Base-by-base conservation (phyloP, 2,329 filamentous ascomycete species). In the Xylaria polymorpha region DNA sequence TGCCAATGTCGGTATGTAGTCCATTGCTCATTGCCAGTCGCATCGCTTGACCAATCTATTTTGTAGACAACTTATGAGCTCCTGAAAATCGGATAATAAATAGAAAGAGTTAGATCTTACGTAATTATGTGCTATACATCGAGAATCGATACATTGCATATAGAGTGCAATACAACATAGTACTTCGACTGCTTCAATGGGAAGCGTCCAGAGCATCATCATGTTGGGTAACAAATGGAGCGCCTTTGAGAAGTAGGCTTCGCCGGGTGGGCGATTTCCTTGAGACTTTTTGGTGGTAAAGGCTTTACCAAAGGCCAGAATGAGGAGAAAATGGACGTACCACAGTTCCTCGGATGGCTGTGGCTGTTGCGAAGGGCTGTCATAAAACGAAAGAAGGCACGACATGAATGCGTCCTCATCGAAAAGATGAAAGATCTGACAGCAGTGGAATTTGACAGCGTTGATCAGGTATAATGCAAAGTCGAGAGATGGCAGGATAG, bases 281-380 rank as follows among this genome's bases (percentile, higher is more conserved):
- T 51, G 29, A 39, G 43, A 22, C n/a, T 37, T 50, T 39, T 51
- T 51, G 58, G 43, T 39, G 18, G 44, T 50, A n/a, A 61, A 61
- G 29, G 22, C 58, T 61, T 61, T 61, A 25, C 58, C 58, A 18
- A 61, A 51, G 29, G 58, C 58, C 44, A 61, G 10, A 8, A 61
- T 37, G n/a, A 61, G 44, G 18, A 61, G 58, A 29, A 50, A 61
- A 29, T 61, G 58, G 18, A 61, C 44, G n/a, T 61, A 61, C 58
- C 58, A 61, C 12, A 61, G 20, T 7, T 51, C 44, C n/a, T 50
- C 43, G 32, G 29, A 50, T 25, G 43, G 44, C 18, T 39, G 44
- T 9, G 58, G 58, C 18, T 61, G 18, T 39, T 48, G 44, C 4
- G n/a, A n/a, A 2, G 44, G 58, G n/a, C 39, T 22, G n/a, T 50